phyloP scores from a whole-genome alignment of 768 basidiomycete species.

The Boletus reticuloceps region DNA sequence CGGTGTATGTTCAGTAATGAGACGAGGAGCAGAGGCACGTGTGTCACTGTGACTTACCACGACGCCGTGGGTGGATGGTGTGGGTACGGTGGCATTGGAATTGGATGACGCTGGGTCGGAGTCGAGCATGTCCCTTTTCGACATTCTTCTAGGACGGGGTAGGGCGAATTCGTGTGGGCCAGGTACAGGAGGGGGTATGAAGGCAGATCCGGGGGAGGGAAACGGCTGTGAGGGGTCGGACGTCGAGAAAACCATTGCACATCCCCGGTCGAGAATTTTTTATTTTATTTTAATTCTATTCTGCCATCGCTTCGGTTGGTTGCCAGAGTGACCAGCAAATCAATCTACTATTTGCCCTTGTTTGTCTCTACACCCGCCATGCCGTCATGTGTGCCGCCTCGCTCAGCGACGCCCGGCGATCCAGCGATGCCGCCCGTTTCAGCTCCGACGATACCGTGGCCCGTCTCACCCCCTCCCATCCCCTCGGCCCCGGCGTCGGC shows the following conservation, averaged over 20 bases:
- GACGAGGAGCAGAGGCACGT: constrained; percentile 20
- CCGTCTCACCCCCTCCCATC: constrained; percentile 12
- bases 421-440: constrained; percentile 27
- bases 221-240: constrained; percentile 44
- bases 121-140: constrained; percentile 23
- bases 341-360: constrained; percentile 9
- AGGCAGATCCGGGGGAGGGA: constrained; percentile 66
- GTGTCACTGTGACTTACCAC: constrained; percentile 27
- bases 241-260: background rate
- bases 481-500: constrained; percentile 16
- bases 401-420: constrained; percentile 22
- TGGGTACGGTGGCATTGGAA: background rate
- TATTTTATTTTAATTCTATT: background rate
- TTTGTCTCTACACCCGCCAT: constrained; percentile 25
- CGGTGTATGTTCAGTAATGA: constrained; percentile 30
- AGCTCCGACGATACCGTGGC: constrained; percentile 30
- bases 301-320: background rate
- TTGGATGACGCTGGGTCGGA: no score
- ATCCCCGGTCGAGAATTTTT: background rate
- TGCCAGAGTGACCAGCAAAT: constrained; percentile 1
- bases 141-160: constrained; percentile 30
- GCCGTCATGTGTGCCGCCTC: background rate
- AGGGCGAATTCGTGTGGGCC: constrained; percentile 67
- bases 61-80: constrained; percentile 21
- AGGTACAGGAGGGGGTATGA: constrained; percentile 65